Conservation (phyloP, 2,329 filamentous ascomycete species). For the Aspergillus sp. region DNA sequence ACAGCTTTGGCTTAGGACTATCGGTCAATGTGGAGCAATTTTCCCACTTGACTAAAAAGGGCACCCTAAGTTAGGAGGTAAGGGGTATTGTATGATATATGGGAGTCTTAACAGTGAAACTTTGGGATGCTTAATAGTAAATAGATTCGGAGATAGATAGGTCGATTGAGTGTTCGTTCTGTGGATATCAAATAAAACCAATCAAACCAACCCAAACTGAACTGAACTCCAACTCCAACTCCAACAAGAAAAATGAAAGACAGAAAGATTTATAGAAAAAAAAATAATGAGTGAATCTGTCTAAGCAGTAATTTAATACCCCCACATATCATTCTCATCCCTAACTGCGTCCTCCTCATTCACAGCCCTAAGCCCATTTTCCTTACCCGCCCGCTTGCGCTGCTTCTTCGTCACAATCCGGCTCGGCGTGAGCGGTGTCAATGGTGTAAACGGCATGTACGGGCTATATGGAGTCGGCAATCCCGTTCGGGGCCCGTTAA, state of each 20-base stretch:
- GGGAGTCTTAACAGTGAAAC: too few species aligned
- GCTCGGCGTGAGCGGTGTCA: conserved; percentile 50
- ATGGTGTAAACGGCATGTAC: conserved; percentile 52
- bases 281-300: neutral
- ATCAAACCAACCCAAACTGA: neutral
- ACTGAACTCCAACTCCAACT: neutral
- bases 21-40: too few species aligned
- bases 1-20: too few species aligned
- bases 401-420: conserved; percentile 46
- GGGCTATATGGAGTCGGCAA: conserved; percentile 51
- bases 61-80: too few species aligned
- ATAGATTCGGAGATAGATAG: neutral
- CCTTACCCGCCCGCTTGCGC: conserved; percentile 41
- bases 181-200: conserved; percentile 1
- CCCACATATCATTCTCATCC: conserved; percentile 49
- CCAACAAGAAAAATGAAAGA: neutral
- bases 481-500: conserved; percentile 46
- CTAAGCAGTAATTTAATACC: conserved; percentile 19
- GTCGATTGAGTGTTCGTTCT: neutral
- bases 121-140: neutral
- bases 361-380: conserved; percentile 45
- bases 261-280: neutral
- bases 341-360: conserved; percentile 49
- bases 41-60: too few species aligned
- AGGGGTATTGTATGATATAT: too few species aligned